Evolutionary conservation across 768 basidiomycete genomes (phyloP), one percentile per base, ranked within the genome.

Genomic region (Termitomyces sp.): DNA sequence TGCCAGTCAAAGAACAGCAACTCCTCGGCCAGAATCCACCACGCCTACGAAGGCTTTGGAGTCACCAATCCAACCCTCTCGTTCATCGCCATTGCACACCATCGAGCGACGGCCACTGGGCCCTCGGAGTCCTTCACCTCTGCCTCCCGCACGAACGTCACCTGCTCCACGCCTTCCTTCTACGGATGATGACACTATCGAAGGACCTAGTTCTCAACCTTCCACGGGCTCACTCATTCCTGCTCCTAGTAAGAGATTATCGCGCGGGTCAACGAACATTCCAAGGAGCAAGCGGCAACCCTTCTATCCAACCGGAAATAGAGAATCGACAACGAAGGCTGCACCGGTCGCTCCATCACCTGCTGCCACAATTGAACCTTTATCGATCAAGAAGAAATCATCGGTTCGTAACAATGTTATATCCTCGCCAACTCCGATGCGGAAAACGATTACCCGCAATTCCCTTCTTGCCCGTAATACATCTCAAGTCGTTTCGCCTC

Each of bases 341-440:
- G 58, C 67, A 60, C 61, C 67, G 36, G 70, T 66, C 41, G 66
- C 69, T 50, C 57, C 67, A 27, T 63, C 77, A 30, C 65, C 74
- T 58, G 72, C 74, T 27, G 71, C 78, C 34, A 77, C 74, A 27
- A 79, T 93, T 22, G 90, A 91, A 66, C 91, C 91, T 7, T 75
- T 94, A 59, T 89, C 87, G 2, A 93, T 94, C 70, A 91, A 87
- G 78, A 93, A 94, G 77, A 92, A 91, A 70, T 76, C 81, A 6
- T 89, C 89, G 7, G 76, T 84, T 30, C 82, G 85, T 37, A 75
- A 72, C 48, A 70, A 74, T 24, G 73, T 72, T 30, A 65, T 75
- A 41, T 70, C 69, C 47, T 78, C 68, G 54, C 78, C 72, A 44
- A 78, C 72, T 9, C 68, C 76, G 8, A 66, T 68, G 9, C 73